Evolutionary conservation across 805 yeast species (phyloP).

Genomic region (Wickerhamia fluorescens): DNA sequence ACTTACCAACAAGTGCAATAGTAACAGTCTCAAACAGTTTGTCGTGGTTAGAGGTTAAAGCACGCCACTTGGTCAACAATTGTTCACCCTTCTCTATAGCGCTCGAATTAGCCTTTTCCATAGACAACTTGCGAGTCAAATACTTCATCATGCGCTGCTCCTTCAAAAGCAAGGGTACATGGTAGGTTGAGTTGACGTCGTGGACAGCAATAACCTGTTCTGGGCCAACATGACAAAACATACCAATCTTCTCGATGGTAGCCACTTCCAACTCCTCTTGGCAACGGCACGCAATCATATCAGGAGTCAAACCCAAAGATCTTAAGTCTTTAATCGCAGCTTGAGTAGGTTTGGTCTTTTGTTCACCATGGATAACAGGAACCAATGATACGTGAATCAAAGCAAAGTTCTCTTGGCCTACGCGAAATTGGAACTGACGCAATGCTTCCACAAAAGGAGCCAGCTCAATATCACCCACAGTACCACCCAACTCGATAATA

Average conservation of each 20-base stretch:
- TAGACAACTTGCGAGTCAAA: constrained; percentile 59
- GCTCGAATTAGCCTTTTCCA: constrained; percentile 44
- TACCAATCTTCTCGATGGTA: constrained; percentile 92
- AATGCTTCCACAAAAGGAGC: constrained; percentile 99
- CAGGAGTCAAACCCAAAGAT: constrained; percentile 90
- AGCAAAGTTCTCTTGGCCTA: constrained; percentile 89
- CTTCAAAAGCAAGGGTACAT: constrained; percentile 85
- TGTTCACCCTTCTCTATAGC: constrained; percentile 59
- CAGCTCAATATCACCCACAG: constrained; percentile 98
- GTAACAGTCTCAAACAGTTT: constrained; percentile 78
- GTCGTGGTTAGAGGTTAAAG: constrained; percentile 74
- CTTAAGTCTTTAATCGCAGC: constrained; percentile 97
- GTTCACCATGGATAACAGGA: constrained; percentile 98
- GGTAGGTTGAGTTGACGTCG: constrained; percentile 95
- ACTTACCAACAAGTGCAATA: constrained; percentile 96
- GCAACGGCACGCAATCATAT: constrained; percentile 98
- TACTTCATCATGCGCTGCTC: constrained; percentile 80
- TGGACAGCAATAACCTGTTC: constrained; percentile 95
- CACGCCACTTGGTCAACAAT: constrained; percentile 72
- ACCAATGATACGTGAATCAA: constrained; percentile 94
- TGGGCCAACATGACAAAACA: constrained; percentile 99
- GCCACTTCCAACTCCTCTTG: constrained; percentile 69
- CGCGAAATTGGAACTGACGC: constrained; percentile 97
- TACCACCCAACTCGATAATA: constrained; percentile 96
- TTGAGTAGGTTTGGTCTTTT: constrained; percentile 98